A percentile compares a stretch with the other conserved stretches of the same genome.
Evolutionary conservation across 306 rosid genomes (phyloP).

Genomic region (Dalbergia oliveri): DNA sequence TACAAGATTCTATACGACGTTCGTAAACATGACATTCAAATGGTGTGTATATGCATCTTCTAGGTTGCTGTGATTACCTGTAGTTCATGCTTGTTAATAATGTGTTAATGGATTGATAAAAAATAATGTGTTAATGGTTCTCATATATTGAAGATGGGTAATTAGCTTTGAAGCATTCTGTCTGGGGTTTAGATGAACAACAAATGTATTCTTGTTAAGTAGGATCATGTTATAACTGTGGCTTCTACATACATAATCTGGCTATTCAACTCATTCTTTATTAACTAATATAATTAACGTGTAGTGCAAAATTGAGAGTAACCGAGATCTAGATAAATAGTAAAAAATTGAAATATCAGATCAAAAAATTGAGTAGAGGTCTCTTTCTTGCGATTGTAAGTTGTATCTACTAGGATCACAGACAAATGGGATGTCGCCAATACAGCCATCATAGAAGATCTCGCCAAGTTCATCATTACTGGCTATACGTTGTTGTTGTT

Average conservation of each 20-base stretch:
- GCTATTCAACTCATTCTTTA: not conserved
- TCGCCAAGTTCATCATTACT: constrained; percentile 63
- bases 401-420: constrained; percentile 51
- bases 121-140: too few relatives aligned
- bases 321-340: not conserved
- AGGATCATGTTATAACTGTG: not conserved
- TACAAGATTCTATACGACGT: too few relatives aligned
- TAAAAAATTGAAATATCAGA: not conserved
- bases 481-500: constrained; percentile 28
- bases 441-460: constrained; percentile 58
- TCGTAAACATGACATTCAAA: too few relatives aligned
- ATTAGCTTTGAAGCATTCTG: too few relatives aligned
- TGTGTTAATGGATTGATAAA: too few relatives aligned
- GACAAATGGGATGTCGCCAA: constrained; percentile 57
- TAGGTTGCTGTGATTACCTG: too few relatives aligned
- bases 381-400: constrained; percentile 62
- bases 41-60: too few relatives aligned
- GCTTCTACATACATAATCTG: not conserved
- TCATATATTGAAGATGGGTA: too few relatives aligned
- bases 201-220: not conserved
- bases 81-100: too few relatives aligned
- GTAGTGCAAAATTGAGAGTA: constrained; percentile 16
- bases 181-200: too few relatives aligned
- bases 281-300: not conserved
- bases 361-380: constrained; percentile 55